Evolutionary conservation across 768 basidiomycete species (phyloP), one percentile per base, ranked within the genome.

Genomic region (Coprinellus aureogranulatus): DNA sequence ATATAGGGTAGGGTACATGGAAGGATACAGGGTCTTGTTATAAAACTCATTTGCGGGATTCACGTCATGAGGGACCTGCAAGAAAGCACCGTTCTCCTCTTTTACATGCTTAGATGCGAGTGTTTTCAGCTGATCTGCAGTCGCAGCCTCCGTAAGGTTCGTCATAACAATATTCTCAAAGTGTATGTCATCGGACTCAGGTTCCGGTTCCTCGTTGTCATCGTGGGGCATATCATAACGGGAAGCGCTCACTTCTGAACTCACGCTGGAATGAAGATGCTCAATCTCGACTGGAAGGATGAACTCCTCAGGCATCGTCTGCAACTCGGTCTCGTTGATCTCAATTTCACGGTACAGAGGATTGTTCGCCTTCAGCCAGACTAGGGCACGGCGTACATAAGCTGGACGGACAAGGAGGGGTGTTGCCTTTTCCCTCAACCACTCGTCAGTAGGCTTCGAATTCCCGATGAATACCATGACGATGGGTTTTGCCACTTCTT

Each of bases 1-100:
- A 64, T 70, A 79, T 0, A 81, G 53, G 0, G 75, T 74, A 2
- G 78, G 77, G 63, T 74, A 79, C n/a, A 77, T 70, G 55, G 63
- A 68, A 2, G 76, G 75, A 50, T 80, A 75, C 23, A 79, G 41
- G 4, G 41, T 4, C 1, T 69, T 69, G 58, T 78, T 75, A 30
- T 57, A 23, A 23, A 25, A 57, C 25, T 57, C 56, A 14, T 14
- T 2, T n/a, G 10, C 9, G 4, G 48, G 48, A 4, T 30, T 26
- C 4, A n/a, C 14, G 48, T 30, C 48, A 28, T 49, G 48, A 4
- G 48, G 48, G 12, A 49, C 48, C 9, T 20, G 25, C 28, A 49
- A 27, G 20, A 12, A 30, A 30, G 11, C 48, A 14, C 28, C 26
- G 9, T 28, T 26, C 26, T 23, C 14, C 4, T 49, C 28, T 26